Evolutionary conservation across 441 rosid genomes (phyloP).

Genomic region (Populus hybrid): DNA sequence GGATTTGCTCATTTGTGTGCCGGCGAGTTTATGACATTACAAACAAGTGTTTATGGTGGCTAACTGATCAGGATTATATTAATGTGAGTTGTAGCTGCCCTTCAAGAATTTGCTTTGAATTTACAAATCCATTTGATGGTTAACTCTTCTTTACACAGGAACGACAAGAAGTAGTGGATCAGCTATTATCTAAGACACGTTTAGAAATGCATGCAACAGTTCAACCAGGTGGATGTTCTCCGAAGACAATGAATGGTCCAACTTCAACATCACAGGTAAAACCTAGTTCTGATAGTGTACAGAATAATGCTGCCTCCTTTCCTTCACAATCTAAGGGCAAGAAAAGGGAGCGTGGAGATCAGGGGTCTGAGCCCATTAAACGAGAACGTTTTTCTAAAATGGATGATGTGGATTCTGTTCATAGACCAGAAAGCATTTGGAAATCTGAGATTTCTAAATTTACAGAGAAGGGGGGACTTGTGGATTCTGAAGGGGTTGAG

Average conservation of each 20-base stretch:
- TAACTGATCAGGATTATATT: conserved; percentile 83
- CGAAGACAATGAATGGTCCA: conserved; percentile 75
- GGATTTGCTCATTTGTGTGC: conserved; percentile 79
- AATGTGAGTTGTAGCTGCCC: conserved; percentile 49
- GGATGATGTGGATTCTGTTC: conserved; percentile 65
- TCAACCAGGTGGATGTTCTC: conserved; percentile 84
- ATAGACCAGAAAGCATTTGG: conserved; percentile 52
- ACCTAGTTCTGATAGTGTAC: conserved; percentile 55
- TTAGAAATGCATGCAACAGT: conserved; percentile 77
- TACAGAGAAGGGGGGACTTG: conserved; percentile 78
- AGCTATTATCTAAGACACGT: conserved; percentile 59
- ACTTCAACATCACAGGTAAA: conserved; percentile 66
- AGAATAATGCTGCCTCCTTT: conserved; percentile 49
- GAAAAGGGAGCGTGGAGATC: conserved; percentile 92
- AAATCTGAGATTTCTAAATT: conserved; percentile 72
- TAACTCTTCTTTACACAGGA: conserved; percentile 39
- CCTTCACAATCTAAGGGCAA: conserved; percentile 84
- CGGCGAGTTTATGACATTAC: conserved; percentile 79
- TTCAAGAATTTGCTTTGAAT: not conserved
- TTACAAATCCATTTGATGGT: not conserved
- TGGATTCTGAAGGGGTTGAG: conserved; percentile 75
- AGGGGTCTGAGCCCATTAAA: conserved; percentile 63
- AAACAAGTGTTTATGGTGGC: conserved; percentile 83
- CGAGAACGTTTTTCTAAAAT: conserved; percentile 57
- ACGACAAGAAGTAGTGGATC: conserved; percentile 83